Percentiles rank a stretch among this genome's conserved stretches.
phyloP scores from a whole-genome alignment of 2,329 filamentous ascomycete genomes.

The Aspergillus fructus region DNA sequence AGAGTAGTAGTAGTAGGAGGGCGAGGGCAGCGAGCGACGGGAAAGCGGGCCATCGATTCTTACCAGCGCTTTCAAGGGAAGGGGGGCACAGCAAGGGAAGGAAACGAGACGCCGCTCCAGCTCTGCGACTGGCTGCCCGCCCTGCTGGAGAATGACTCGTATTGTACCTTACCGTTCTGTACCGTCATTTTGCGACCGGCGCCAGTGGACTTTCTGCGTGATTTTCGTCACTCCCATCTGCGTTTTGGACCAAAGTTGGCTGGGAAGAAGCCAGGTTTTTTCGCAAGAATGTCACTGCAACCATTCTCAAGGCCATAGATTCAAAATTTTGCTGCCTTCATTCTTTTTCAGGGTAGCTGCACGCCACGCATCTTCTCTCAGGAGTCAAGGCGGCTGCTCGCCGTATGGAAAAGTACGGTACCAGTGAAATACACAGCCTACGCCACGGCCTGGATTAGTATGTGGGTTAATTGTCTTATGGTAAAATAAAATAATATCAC shows the following conservation, averaged over 20 bases:
- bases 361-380: background rate
- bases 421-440: slow-evolving; percentile 11
- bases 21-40: slow-evolving; percentile 26
- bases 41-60: slow-evolving; percentile 25
- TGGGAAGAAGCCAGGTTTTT: slow-evolving; percentile 2
- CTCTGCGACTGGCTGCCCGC: slow-evolving; percentile 27
- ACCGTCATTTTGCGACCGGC: slow-evolving; percentile 14
- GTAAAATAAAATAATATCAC: slow-evolving; percentile 14
- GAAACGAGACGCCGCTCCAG: slow-evolving; percentile 19
- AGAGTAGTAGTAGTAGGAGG: slow-evolving; percentile 36
- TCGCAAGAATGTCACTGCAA: background rate
- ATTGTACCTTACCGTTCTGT: slow-evolving; percentile 25
- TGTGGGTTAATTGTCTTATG: slow-evolving; percentile 16
- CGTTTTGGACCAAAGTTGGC: slow-evolving; percentile 3
- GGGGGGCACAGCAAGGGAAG: slow-evolving; percentile 30
- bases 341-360: background rate
- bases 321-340: background rate
- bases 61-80: slow-evolving; percentile 13
- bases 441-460: slow-evolving; percentile 11
- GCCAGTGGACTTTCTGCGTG: background rate
- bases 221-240: background rate
- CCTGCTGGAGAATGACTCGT: slow-evolving; percentile 20
- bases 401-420: slow-evolving; percentile 16
- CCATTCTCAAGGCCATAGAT: background rate
- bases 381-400: background rate